Conservation (phyloP, 169 alveolate genomes). For the Eimeria falciformis region DNA sequence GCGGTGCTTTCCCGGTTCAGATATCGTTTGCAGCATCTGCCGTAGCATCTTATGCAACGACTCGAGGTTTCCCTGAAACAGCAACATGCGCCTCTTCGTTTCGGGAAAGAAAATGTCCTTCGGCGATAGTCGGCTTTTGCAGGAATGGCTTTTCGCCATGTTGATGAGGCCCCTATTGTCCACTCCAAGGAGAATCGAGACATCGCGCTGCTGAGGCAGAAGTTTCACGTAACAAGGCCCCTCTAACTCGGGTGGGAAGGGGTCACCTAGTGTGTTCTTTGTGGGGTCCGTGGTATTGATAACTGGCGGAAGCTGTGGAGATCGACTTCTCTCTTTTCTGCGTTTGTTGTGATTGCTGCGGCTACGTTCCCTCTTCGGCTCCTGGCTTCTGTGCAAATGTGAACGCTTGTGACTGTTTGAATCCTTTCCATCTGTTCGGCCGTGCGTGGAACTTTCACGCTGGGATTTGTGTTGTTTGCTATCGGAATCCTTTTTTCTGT, state of each 20-base stretch:
- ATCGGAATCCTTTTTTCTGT: neutral
- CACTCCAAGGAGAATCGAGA: constrained; percentile 58
- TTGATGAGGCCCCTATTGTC: constrained; percentile 67
- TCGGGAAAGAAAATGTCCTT: constrained; percentile 61
- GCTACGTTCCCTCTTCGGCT: constrained; percentile 23
- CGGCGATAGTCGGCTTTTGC: constrained; percentile 60
- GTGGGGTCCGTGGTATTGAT: constrained; percentile 70
- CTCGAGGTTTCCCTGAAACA: constrained; percentile 51
- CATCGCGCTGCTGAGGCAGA: constrained; percentile 70
- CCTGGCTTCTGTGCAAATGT: neutral
- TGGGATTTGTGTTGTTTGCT: neutral
- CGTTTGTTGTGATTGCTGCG: constrained; percentile 31
- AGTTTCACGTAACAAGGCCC: constrained; percentile 72
- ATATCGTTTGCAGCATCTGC: constrained; percentile 20
- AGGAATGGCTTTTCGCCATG: constrained; percentile 65
- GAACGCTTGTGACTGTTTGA: neutral
- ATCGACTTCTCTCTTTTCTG: constrained; percentile 42
- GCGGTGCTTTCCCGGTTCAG: constrained; percentile 23
- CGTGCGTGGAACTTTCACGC: neutral
- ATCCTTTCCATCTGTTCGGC: neutral
- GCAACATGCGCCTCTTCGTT: constrained; percentile 68
- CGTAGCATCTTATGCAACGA: constrained; percentile 8
- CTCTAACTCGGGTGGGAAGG: constrained; percentile 68
- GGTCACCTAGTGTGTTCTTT: constrained; percentile 49
- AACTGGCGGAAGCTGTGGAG: constrained; percentile 21